Base-by-base conservation (phyloP, 257 asterid genomes). In the Solanum peruvianum region DNA sequence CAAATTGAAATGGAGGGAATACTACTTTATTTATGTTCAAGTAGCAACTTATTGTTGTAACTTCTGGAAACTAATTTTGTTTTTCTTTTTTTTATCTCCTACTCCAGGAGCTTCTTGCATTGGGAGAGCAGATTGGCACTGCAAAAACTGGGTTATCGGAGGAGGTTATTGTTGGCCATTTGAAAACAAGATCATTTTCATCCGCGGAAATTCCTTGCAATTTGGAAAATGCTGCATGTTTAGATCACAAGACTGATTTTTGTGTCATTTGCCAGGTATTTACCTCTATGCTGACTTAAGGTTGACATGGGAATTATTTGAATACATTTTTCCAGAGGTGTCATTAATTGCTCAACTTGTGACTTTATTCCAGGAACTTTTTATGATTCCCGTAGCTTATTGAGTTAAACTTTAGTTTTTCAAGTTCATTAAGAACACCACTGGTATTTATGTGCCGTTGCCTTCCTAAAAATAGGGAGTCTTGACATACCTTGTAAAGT, bases 121-220 rank as follows among this genome's bases (percentile, higher is more conserved):
- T 95, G 89, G 99, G 94, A 85, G 98, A 95, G 89, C 98, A 91
- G 90, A 96, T 95, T 60, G 99, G 99, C 76, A 91, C 92, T 62
- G 98, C 94, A 82, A 93, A 92, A 86, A 93, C 98, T 39, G 99
- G 98, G 86, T 87, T 96, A 86, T 86, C 95, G 0, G 95, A 90
- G 89, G 95, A 92, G 85, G 88, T 90, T 81, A 88, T 93, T 83
- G 85, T 80, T 11, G 89, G 87, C 84, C 89, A 91, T 87, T 88
- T 95, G 92, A 94, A 93, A 92, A 87, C 91, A 49, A 91, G 91
- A 89, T 89, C 88, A 82, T 95, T 95, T 91, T 64, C 91, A 42
- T 90, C 90, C 1, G 82, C 88, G 3, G 88, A 85, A 73, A 82
- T 91, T 77, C 60, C 72, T 84, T n/a, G 88, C 87, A 88, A 89